Base-by-base conservation (phyloP, 2,329 filamentous ascomycete genomes). In the Fusarium scirpi region DNA sequence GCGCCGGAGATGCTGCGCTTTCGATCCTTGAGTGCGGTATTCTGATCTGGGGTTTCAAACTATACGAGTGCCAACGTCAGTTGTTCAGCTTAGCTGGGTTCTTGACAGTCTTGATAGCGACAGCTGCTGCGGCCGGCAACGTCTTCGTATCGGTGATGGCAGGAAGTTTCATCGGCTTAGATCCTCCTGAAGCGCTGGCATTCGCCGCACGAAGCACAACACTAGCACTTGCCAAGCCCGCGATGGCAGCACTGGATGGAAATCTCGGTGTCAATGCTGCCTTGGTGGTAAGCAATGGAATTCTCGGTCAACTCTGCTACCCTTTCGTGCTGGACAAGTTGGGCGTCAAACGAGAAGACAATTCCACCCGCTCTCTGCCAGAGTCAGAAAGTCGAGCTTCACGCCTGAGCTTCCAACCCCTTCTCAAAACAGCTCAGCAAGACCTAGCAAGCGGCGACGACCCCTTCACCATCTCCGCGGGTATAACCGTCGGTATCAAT, bases 401-500 rank as follows among this genome's bases (percentile, higher is more conserved):
- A 3, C 51, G 38, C 4, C 30, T 53, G 12, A 47, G 57, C 20
- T 34, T 65, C 13, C 43, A 40, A 6, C 43, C 58, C 18, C 25
- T 54, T 13, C 20, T 71, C 3, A 68, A 55, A 18, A 49, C 58
- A 52, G 62, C 62, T n/a, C 65, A 59, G 13, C 58, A 47, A 27
- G 53, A 61, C n/a, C 34, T 72, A 22, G 45, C 61, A 13, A 67
- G 57, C 27, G 77, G 78, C 20, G 79, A 81, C 56, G 76, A 67
- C 15, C 55, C 82, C 1, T 60, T 75, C 3, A 83, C 80, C 0
- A 81, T 88, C 4, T 86, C 85, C 1, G 79, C 83, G 0, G 87
- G 87, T 38, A 81, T 86, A 38, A 81, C 85, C 0, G 81, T 88
- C 51, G 87, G 87, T 5, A 84, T 89, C 78, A 89, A 89, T 67